Evolutionary conservation across 2,329 filamentous ascomycete genomes (phyloP).

Genomic region (Colletotrichum sp.): DNA sequence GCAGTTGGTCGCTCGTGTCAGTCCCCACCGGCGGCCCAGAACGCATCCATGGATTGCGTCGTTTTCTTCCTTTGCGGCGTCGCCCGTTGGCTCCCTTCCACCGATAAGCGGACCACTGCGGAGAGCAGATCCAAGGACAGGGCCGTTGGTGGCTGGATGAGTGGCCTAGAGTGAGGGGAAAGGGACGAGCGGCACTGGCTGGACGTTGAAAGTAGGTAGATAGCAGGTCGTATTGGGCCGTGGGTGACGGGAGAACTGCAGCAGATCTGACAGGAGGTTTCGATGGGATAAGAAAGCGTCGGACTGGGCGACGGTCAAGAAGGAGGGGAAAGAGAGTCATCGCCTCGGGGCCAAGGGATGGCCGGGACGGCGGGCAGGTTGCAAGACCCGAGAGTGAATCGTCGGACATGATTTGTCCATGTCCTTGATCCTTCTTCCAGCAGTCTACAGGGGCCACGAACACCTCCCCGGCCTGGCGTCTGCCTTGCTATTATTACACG

Average conservation of each 20-base stretch:
- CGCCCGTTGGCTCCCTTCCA: conserved; percentile 1
- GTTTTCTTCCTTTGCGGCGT: not conserved
- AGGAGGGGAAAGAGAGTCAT: not conserved
- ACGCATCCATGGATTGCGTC: not conserved
- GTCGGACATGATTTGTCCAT: not conserved
- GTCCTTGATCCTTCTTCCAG: not conserved
- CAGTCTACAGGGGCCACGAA: not conserved
- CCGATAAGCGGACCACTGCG: conserved; percentile 9
- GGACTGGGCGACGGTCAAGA: not conserved
- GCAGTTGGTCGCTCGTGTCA: conserved; percentile 1
- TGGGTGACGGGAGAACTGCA: not conserved
- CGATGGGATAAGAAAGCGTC: not conserved
- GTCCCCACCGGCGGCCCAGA: not conserved
- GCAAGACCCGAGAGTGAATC: not conserved
- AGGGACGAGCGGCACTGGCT: not conserved
- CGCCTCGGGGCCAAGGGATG: not conserved
- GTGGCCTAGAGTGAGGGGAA: not conserved
- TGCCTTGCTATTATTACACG: not conserved
- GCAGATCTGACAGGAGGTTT: not conserved
- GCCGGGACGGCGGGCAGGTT: not conserved
- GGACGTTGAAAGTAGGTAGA: not conserved
- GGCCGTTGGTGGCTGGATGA: not conserved
- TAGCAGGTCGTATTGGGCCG: not conserved
- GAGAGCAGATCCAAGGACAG: not conserved
- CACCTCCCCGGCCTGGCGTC: not conserved